Percentiles rank a stretch among this genome's conserved stretches.
phyloP scores from a whole-genome alignment of 2,329 filamentous ascomycete species.

The Chrysoporthe puriensis region DNA sequence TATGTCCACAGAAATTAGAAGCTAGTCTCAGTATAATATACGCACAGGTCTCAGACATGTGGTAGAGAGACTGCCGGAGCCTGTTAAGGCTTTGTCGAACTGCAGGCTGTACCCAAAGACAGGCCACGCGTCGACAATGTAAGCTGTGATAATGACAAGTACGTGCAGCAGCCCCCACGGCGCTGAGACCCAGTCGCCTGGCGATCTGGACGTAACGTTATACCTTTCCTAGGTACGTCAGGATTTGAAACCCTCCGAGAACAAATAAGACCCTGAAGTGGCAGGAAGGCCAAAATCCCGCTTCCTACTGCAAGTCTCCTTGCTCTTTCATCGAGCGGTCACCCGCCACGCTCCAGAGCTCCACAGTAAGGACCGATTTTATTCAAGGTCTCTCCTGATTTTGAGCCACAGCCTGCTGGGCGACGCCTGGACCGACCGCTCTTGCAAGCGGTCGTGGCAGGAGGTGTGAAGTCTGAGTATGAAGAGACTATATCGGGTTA shows the following conservation, averaged over 20 bases:
- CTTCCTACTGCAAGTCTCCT: not conserved
- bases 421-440: not conserved
- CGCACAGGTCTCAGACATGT: slow-evolving; percentile 10
- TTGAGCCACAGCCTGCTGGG: not conserved
- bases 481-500: not conserved
- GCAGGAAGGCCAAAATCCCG: not conserved
- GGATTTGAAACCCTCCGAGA: not conserved
- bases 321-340: not conserved
- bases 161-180: not conserved
- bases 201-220: not conserved
- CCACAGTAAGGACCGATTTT: too few species aligned
- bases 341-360: not conserved
- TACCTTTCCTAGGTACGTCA: not conserved
- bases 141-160: not conserved
- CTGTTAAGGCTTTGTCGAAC: not conserved
- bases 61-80: not conserved
- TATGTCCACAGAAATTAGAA: not conserved
- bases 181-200: not conserved
- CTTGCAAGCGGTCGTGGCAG: not conserved
- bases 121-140: not conserved
- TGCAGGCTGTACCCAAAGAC: not conserved
- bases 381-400: not conserved
- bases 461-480: not conserved
- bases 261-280: slow-evolving; percentile 5
- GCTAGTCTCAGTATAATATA: not conserved